Evolutionary conservation across 1,284 basidiomycete species (phyloP).

Genomic region (Rhodotorula mucilaginosa): DNA sequence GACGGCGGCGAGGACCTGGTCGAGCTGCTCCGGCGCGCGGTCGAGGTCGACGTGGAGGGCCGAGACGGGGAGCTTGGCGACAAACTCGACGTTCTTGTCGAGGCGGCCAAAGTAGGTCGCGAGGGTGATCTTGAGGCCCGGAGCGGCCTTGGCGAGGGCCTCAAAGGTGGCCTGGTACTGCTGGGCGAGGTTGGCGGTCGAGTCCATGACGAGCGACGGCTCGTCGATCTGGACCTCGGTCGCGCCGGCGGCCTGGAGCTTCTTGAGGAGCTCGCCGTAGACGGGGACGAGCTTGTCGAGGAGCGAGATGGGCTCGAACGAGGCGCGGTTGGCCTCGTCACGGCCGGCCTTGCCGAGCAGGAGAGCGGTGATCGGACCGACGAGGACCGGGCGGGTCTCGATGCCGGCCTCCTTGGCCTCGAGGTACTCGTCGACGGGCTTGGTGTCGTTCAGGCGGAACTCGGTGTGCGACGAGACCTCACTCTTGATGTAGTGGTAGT

Average conservation of each 20-base stretch:
- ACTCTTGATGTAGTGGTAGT: constrained; percentile 98
- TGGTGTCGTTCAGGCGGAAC: constrained; percentile 88
- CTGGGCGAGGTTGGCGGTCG: constrained; percentile 72
- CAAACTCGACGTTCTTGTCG: constrained; percentile 83
- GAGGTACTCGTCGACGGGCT: constrained; percentile 88
- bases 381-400: constrained; percentile 88
- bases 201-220: constrained; percentile 91
- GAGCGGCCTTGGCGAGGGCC: constrained; percentile 72
- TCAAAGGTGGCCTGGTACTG: constrained; percentile 80
- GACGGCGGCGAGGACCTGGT: constrained; percentile 75
- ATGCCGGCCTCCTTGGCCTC: constrained; percentile 92
- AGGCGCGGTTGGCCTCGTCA: constrained; percentile 65
- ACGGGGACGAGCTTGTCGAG: constrained; percentile 86
- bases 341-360: constrained; percentile 87
- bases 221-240: constrained; percentile 97
- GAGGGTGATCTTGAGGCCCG: constrained; percentile 78
- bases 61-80: constrained; percentile 88
- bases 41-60: constrained; percentile 97
- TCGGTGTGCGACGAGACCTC: constrained; percentile 89
- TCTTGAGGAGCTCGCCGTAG: constrained; percentile 85
- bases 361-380: constrained; percentile 96
- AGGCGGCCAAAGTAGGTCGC: constrained; percentile 88
- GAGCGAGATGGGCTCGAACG: constrained; percentile 87
- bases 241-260: constrained; percentile 89
- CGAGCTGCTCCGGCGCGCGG: constrained; percentile 82